phyloP scores from a whole-genome alignment of 257 asterid genomes.

The Nicotiana undulata region DNA sequence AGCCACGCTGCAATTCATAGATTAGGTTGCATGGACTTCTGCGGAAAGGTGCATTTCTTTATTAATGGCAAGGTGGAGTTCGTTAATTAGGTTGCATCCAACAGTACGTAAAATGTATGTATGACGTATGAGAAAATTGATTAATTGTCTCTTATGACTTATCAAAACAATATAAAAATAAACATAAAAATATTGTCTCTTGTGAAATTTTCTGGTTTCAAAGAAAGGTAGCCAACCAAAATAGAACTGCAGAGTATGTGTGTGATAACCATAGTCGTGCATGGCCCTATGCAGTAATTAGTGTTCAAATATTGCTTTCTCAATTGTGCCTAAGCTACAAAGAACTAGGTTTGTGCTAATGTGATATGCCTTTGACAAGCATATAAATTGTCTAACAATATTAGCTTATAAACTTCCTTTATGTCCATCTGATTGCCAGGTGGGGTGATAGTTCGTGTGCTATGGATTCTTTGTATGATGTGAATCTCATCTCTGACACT shows the following conservation, averaged over 20 bases:
- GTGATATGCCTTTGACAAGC: neutral
- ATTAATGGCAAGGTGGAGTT: neutral
- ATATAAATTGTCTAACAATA: neutral
- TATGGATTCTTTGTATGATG: constrained; percentile 80
- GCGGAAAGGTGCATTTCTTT: neutral
- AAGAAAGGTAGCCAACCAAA: neutral
- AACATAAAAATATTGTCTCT: neutral
- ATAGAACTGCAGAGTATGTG: neutral
- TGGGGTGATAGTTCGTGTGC: constrained; percentile 73
- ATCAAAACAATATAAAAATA: neutral
- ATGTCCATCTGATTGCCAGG: constrained; percentile 32
- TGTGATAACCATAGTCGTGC: neutral
- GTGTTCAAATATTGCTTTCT: neutral
- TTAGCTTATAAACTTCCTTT: neutral
- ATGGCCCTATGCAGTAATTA: neutral
- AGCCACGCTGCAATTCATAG: neutral
- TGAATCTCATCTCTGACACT: constrained; percentile 59
- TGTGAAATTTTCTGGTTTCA: neutral
- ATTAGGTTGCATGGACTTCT: neutral
- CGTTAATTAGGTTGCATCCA: neutral
- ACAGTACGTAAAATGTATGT: neutral
- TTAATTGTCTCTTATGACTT: neutral
- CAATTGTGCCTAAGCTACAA: neutral
- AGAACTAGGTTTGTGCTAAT: neutral
- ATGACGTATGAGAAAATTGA: neutral